A percentile compares a stretch with the other conserved stretches of the same genome.
phyloP scores from a whole-genome alignment of 1,284 basidiomycete genomes.

The Cutaneotrichosporon cutaneum region DNA sequence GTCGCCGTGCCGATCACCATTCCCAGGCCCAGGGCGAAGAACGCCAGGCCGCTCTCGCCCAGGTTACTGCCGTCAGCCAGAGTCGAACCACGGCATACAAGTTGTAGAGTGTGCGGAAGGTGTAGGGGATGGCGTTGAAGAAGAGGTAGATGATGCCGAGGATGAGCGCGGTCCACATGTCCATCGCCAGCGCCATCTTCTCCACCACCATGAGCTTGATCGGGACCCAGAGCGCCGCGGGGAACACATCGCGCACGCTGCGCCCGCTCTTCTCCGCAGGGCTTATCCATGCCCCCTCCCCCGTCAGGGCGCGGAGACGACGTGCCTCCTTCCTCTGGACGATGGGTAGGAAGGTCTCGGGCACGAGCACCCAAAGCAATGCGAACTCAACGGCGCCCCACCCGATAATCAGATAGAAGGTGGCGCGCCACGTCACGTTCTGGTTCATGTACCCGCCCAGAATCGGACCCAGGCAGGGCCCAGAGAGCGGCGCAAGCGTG shows the following conservation, averaged over 20 bases:
- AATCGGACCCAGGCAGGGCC: background rate
- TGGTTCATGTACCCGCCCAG: conserved; percentile 2
- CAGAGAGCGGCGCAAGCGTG: background rate
- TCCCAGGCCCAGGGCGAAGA: background rate
- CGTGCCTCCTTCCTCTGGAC: background rate
- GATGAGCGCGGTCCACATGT: background rate
- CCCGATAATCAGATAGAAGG: background rate
- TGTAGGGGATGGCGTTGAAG: conserved; percentile 1
- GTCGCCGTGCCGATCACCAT: conserved; percentile 1
- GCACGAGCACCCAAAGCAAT: background rate
- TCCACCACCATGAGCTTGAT: conserved; percentile 2
- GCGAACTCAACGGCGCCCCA: background rate
- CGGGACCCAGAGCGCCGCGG: background rate
- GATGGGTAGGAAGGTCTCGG: background rate
- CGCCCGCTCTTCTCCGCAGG: background rate
- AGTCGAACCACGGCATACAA: background rate
- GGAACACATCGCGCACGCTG: background rate
- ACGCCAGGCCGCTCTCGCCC: background rate
- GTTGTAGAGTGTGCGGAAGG: background rate
- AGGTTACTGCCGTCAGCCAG: background rate
- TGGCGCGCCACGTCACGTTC: background rate
- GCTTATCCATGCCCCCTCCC: background rate
- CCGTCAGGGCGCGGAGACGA: background rate
- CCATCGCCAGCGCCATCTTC: conserved; percentile 6
- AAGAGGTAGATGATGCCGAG: conserved; percentile 7